phyloP scores from a whole-genome alignment of 495 filamentous ascomycete species.

The Penicillium silybi region DNA sequence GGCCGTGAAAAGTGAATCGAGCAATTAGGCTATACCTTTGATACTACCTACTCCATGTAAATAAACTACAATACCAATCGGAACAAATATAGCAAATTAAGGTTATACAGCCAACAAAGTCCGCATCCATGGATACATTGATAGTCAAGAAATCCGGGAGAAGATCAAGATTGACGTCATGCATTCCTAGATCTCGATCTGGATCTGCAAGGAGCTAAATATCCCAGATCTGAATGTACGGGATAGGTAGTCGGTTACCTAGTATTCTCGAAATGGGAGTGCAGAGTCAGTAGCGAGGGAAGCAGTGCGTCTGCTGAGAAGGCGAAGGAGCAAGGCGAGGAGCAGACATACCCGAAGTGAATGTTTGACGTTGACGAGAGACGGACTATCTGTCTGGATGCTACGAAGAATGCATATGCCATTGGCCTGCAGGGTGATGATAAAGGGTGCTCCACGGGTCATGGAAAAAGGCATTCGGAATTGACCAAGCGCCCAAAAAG shows the following conservation, averaged over 20 bases:
- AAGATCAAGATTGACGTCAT: neutral
- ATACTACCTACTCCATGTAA: too few species aligned
- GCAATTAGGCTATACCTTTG: too few species aligned
- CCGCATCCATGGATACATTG: neutral
- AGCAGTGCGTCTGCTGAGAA: constrained; percentile 12
- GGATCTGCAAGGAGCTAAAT: neutral
- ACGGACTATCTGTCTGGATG: constrained; percentile 54
- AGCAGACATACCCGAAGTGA: constrained; percentile 57
- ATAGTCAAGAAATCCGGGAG: neutral
- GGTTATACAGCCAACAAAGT: neutral
- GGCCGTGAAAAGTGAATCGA: too few species aligned
- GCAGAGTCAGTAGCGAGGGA: constrained; percentile 52
- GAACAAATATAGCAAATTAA: neutral
- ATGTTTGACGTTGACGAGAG: constrained; percentile 68
- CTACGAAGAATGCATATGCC: constrained; percentile 62
- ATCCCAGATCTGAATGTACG: neutral
- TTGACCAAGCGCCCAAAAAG: constrained; percentile 16
- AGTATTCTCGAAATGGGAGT: constrained; percentile 40
- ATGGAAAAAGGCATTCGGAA: constrained; percentile 54
- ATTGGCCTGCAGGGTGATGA: constrained; percentile 59
- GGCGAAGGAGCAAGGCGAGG: constrained; percentile 3
- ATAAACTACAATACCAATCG: neutral
- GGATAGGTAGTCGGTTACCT: too few species aligned
- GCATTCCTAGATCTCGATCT: neutral
- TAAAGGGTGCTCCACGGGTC: constrained; percentile 53